Percentiles rank a stretch among this genome's conserved stretches.
These are phyloP conservation scores for Fusarium pseudonygamai DNA, from an alignment of 2,329 filamentous ascomycete species.

Conservation along the genomic window DNA sequence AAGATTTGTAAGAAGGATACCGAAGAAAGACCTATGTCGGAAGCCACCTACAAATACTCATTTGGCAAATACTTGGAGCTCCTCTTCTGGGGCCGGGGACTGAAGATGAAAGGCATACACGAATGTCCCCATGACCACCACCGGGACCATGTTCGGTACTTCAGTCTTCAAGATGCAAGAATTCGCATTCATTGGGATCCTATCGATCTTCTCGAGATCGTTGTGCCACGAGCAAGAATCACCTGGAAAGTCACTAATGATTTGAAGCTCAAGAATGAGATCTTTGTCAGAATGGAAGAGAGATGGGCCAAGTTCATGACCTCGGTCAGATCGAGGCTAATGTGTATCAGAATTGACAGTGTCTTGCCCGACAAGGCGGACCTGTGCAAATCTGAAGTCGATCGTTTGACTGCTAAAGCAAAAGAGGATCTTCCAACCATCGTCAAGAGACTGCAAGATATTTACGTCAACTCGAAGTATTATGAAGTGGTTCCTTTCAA, in stretches of 20 bases:
- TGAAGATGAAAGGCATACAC: conserved; percentile 76
- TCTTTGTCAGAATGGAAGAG: conserved; percentile 83
- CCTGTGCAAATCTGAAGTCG: conserved; percentile 82
- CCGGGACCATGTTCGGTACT: conserved; percentile 90
- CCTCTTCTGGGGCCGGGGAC: conserved; percentile 90
- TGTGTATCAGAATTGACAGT: conserved; percentile 90
- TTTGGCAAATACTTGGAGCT: conserved; percentile 99
- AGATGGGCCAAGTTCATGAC: conserved; percentile 87
- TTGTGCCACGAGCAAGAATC: conserved; percentile 87
- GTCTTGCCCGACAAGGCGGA: conserved; percentile 89
- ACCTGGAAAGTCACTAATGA: conserved; percentile 99
- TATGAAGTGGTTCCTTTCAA: conserved; percentile 98
- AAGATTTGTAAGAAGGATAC: conserved; percentile 92
- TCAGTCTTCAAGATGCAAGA: conserved; percentile 85
- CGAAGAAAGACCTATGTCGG: conserved; percentile 88
- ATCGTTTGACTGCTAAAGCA: conserved; percentile 78
- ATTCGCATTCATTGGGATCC: conserved; percentile 92
- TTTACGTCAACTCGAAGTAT: conserved; percentile 93
- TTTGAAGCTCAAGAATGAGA: conserved; percentile 89
- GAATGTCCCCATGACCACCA: conserved; percentile 90
- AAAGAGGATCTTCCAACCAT: conserved; percentile 84
- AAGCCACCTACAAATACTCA: conserved; percentile 96
- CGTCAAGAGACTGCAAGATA: conserved; percentile 81
- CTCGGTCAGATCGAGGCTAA: conserved; percentile 84
- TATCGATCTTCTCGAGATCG: conserved; percentile 92